Percentiles rank a stretch among this genome's conserved stretches.
Evolutionary conservation across 495 filamentous ascomycete species (phyloP).

Genomic region (Pseudevernia furfuracea): DNA sequence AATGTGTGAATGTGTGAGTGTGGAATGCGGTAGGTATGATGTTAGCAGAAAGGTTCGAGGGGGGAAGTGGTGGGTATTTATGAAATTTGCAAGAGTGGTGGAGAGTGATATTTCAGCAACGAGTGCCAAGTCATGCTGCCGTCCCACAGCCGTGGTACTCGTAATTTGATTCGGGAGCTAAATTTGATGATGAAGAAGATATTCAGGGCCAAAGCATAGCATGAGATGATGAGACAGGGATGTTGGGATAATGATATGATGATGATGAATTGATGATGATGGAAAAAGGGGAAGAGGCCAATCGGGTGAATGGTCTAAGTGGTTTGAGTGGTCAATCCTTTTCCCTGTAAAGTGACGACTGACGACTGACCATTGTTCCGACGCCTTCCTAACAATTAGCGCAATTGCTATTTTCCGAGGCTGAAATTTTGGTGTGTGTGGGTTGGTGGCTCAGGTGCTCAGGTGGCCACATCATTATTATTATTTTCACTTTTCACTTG

Average conservation of each 20-base stretch:
- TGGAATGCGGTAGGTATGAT: constrained; percentile 50
- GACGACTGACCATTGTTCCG: too few species aligned
- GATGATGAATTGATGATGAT: background rate
- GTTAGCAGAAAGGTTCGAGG: background rate
- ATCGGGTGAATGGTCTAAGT: background rate
- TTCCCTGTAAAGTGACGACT: constrained; percentile 1
- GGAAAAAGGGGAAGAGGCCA: background rate
- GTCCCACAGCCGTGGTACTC: constrained; percentile 15
- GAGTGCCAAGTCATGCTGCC: constrained; percentile 15
- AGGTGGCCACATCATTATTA: too few species aligned
- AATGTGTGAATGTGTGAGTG: constrained; percentile 44
- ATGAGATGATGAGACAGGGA: constrained; percentile 1
- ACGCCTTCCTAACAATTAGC: background rate
- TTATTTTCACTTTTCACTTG: too few species aligned
- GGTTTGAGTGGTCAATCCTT: background rate
- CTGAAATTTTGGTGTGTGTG: constrained; percentile 1
- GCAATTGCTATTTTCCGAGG: background rate
- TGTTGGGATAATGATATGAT: background rate
- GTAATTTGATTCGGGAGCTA: constrained; percentile 16
- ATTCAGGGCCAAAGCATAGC: constrained; percentile 16
- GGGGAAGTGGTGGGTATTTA: constrained; percentile 20
- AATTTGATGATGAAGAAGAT: constrained; percentile 20
- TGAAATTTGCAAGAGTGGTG: too few species aligned
- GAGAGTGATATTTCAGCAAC: too few species aligned
- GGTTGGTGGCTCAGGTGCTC: background rate